A percentile compares a stretch with the other conserved stretches of the same genome.
Evolutionary conservation across 148 eudicot species (phyloP).

Genomic region (Rhododendron ovatum): DNA sequence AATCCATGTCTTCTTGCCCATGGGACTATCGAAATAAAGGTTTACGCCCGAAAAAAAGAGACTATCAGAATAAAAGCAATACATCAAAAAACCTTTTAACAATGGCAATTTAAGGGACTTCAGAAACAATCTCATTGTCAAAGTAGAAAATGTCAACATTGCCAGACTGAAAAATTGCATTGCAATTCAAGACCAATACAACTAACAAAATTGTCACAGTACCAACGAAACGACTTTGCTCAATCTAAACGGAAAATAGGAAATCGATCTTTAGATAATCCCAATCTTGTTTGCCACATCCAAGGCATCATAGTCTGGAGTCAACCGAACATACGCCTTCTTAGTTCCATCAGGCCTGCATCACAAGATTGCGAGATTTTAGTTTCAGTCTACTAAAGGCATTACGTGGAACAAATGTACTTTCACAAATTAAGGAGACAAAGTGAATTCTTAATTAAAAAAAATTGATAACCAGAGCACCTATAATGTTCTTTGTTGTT

Average conservation of each 20-base stretch:
- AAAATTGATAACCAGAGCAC: neutral
- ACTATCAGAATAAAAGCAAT: neutral
- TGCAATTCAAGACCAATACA: neutral
- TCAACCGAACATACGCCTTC: conserved; percentile 21
- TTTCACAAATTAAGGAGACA: neutral
- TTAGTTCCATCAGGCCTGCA: conserved; percentile 26
- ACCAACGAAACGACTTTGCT: neutral
- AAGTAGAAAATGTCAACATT: neutral
- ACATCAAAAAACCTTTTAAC: neutral
- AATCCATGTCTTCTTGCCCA: neutral
- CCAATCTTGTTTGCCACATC: conserved; percentile 30
- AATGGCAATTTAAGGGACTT: neutral
- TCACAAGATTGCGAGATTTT: neutral
- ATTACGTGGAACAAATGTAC: too few relatives aligned
- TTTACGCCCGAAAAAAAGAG: neutral
- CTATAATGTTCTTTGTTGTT: neutral
- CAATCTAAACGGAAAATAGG: neutral
- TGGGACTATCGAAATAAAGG: neutral
- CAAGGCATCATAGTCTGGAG: conserved; percentile 23
- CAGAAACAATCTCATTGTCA: neutral
- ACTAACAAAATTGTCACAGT: neutral
- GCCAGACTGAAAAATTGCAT: neutral
- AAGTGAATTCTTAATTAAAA: too few relatives aligned
- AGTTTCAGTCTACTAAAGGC: too few relatives aligned
- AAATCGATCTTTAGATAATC: conserved; percentile 13